Percentiles rank a stretch among this genome's conserved stretches.
Conservation (phyloP, 1,139 yeast genomes). For the Arxiozyma slooffiae region DNA sequence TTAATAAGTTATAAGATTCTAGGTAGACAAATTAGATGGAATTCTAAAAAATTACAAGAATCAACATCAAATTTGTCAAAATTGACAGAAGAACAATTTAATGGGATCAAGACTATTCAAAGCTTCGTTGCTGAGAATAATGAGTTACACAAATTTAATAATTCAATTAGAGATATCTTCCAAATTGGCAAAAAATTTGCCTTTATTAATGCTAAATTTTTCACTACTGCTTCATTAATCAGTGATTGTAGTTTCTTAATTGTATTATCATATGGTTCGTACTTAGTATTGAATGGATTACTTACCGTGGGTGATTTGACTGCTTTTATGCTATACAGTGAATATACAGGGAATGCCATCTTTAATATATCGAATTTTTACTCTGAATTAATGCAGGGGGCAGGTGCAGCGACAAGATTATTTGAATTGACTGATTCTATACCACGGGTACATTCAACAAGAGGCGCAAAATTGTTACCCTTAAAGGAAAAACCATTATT, state of each 20-base stretch:
- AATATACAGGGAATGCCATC: constrained; percentile 82
- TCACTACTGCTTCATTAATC: constrained; percentile 65
- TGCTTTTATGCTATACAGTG: constrained; percentile 88
- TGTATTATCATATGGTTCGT: constrained; percentile 71
- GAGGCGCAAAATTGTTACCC: constrained; percentile 40
- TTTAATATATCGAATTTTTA: constrained; percentile 85
- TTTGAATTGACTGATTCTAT: constrained; percentile 77
- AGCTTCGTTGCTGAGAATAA: constrained; percentile 77
- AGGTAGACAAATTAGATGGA: constrained; percentile 67
- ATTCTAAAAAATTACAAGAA: constrained; percentile 72
- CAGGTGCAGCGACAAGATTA: constrained; percentile 89
- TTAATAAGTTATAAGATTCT: constrained; percentile 63
- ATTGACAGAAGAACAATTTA: constrained; percentile 84
- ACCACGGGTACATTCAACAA: constrained; percentile 56
- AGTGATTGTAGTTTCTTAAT: constrained; percentile 76
- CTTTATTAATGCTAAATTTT: constrained; percentile 62
- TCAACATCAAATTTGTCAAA: constrained; percentile 80
- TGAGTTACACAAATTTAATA: constrained; percentile 52
- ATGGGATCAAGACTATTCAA: constrained; percentile 79
- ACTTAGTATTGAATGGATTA: constrained; percentile 59
- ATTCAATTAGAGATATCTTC: constrained; percentile 66
- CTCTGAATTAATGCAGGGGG: constrained; percentile 91
- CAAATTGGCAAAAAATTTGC: constrained; percentile 74
- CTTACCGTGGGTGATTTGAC: constrained; percentile 83
- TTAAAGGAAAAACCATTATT: background rate